phyloP scores from a whole-genome alignment of 768 basidiomycete species.

The Collybiopsis luxurians region DNA sequence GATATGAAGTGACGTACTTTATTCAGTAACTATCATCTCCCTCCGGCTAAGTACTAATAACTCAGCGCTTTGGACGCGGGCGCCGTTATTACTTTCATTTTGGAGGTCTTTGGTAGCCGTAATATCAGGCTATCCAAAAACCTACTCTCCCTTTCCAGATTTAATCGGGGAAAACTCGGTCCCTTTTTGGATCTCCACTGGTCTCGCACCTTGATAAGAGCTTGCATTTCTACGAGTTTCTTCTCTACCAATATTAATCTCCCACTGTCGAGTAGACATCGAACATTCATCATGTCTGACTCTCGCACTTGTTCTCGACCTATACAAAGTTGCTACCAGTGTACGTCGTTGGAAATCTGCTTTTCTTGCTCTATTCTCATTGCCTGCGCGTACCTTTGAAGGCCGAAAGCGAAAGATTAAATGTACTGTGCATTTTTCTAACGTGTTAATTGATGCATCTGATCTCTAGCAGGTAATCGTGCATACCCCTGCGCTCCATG shows the following conservation, averaged over 20 bases:
- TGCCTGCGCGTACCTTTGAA: slow-evolving; percentile 3
- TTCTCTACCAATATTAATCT: too few relatives aligned
- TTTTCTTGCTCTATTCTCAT: not conserved
- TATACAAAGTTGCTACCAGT: slow-evolving; percentile 27
- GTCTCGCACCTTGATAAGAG: not conserved
- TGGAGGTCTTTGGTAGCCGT: too few relatives aligned
- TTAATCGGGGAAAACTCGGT: not conserved
- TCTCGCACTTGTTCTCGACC: slow-evolving; percentile 17
- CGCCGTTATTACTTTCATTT: too few relatives aligned
- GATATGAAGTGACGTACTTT: too few relatives aligned
- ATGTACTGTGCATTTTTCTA: slow-evolving; percentile 12
- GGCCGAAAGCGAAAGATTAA: slow-evolving; percentile 29
- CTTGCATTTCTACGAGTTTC: not conserved
- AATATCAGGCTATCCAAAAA: too few relatives aligned
- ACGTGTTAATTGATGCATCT: not conserved
- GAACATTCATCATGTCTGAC: slow-evolving; percentile 1
- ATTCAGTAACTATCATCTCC: too few relatives aligned
- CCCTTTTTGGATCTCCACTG: not conserved
- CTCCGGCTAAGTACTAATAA: too few relatives aligned
- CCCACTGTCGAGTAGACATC: too few relatives aligned
- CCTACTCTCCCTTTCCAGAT: not conserved
- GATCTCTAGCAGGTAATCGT: slow-evolving; percentile 17
- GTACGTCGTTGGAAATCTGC: slow-evolving; percentile 7
- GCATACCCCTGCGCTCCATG: slow-evolving; percentile 26
- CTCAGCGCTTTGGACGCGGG: too few relatives aligned